Evolutionary conservation across 257 asterid genomes (phyloP).

Genomic region (Datura wrightii): DNA sequence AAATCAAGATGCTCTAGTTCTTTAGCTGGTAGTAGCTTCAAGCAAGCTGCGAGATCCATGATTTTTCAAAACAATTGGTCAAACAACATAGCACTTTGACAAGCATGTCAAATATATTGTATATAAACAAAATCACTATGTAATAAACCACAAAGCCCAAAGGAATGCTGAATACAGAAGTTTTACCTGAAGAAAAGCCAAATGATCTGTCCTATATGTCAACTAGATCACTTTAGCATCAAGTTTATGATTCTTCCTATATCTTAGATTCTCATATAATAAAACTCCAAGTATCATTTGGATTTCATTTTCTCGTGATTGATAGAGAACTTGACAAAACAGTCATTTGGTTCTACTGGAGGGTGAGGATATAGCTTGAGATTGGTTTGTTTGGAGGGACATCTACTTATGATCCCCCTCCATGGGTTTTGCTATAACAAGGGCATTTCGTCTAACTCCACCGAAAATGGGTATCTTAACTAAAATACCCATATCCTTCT

Average conservation of each 20-base stretch:
- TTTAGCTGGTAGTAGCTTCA: constrained; percentile 82
- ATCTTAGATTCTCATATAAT: background rate
- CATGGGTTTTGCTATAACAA: background rate
- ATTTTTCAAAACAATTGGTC: background rate
- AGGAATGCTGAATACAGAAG: background rate
- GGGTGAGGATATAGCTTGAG: background rate
- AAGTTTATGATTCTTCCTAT: background rate
- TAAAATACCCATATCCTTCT: background rate
- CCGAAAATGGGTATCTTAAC: background rate
- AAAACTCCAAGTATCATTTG: constrained; percentile 6
- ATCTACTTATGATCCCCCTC: background rate
- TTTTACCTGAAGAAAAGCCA: background rate
- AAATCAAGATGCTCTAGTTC: constrained; percentile 78
- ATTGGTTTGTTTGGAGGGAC: background rate
- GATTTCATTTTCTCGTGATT: constrained; percentile 11
- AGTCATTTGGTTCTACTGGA: background rate
- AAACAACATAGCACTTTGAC: constrained; percentile 25
- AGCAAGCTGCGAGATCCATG: constrained; percentile 59
- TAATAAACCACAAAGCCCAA: background rate
- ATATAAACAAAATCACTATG: background rate
- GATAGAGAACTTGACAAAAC: background rate
- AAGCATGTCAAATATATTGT: background rate
- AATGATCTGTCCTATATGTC: background rate
- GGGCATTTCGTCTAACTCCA: background rate
- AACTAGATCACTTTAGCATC: constrained; percentile 18